Evolutionary conservation across 768 basidiomycete genomes (phyloP).

Genomic region (Hypholoma sublateritium): DNA sequence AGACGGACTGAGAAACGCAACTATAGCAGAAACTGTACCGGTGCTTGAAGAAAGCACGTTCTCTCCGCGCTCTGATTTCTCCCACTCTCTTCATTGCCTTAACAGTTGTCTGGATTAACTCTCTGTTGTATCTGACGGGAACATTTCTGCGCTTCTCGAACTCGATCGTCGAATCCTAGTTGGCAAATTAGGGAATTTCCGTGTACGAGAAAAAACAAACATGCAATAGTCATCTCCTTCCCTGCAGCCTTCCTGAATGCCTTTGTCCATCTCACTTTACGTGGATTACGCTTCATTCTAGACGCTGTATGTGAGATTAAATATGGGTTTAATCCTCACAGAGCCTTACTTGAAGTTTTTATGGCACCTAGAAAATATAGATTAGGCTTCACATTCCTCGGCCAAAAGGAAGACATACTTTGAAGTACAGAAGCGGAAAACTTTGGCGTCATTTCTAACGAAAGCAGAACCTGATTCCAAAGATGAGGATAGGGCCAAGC

Average conservation of each 20-base stretch:
- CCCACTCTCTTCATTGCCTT: constrained; percentile 95
- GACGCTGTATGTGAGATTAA: constrained; percentile 3
- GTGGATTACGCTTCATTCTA: constrained; percentile 99
- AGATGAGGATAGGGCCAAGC: neutral
- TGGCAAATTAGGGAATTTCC: neutral
- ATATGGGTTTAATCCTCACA: neutral
- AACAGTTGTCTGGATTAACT: constrained; percentile 88
- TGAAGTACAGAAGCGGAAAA: constrained; percentile 96
- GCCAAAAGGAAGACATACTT: constrained; percentile 57
- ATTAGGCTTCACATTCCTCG: constrained; percentile 1
- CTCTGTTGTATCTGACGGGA: constrained; percentile 95
- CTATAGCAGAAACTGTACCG: constrained; percentile 42
- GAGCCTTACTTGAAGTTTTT: constrained; percentile 94
- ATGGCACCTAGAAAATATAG: constrained; percentile 67
- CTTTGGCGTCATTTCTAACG: constrained; percentile 97
- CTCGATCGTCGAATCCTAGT: constrained; percentile 94
- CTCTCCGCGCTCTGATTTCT: constrained; percentile 88
- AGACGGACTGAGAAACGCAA: neutral
- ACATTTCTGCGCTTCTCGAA: constrained; percentile 99
- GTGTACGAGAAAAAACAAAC: neutral
- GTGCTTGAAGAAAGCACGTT: constrained; percentile 96
- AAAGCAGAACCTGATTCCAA: constrained; percentile 75
- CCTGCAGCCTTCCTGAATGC: constrained; percentile 98
- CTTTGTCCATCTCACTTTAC: constrained; percentile 99
- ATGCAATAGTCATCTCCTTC: constrained; percentile 98